Evolutionary conservation across 352 stramenopile species (phyloP).

Genomic region (Phytophthora citricola): DNA sequence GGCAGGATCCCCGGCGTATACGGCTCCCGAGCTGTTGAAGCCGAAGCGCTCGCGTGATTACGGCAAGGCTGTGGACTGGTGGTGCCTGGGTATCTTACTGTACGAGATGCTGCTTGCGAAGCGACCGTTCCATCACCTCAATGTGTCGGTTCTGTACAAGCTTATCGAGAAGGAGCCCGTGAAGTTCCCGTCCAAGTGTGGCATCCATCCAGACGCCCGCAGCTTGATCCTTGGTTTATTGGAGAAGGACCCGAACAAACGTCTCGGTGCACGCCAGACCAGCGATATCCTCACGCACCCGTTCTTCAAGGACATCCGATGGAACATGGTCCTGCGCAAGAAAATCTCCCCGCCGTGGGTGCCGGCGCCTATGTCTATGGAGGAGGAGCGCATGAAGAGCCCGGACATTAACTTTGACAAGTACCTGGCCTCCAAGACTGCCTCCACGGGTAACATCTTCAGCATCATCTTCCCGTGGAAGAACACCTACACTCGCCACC

Average conservation of each 20-base stretch:
- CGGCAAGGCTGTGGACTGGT: constrained; percentile 89
- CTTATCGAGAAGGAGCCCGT: constrained; percentile 90
- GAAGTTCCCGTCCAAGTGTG: constrained; percentile 84
- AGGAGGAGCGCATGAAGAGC: constrained; percentile 79
- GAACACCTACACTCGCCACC: constrained; percentile 55
- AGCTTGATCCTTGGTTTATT: constrained; percentile 79
- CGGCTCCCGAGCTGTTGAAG: constrained; percentile 82
- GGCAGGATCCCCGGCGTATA: constrained; percentile 85
- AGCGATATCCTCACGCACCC: constrained; percentile 86
- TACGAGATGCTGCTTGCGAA: constrained; percentile 94
- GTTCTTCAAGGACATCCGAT: constrained; percentile 84
- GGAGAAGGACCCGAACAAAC: constrained; percentile 86
- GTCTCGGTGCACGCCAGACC: constrained; percentile 81
- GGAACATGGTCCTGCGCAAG: constrained; percentile 86
- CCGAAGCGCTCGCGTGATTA: constrained; percentile 87
- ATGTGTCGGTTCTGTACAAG: constrained; percentile 92
- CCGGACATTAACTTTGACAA: constrained; percentile 90
- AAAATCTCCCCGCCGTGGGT: constrained; percentile 82
- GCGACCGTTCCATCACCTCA: constrained; percentile 92
- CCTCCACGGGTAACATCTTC: constrained; percentile 82
- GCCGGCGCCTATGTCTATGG: constrained; percentile 68
- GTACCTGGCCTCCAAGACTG: constrained; percentile 82
- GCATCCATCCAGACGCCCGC: constrained; percentile 70
- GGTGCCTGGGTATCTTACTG: constrained; percentile 89
- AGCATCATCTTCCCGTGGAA: constrained; percentile 86